Percentiles rank a stretch among this genome's conserved stretches.
These are phyloP conservation scores for Violaceomyces palustris DNA, from an alignment of 1,284 basidiomycete genomes.

Conservation along the genomic window DNA sequence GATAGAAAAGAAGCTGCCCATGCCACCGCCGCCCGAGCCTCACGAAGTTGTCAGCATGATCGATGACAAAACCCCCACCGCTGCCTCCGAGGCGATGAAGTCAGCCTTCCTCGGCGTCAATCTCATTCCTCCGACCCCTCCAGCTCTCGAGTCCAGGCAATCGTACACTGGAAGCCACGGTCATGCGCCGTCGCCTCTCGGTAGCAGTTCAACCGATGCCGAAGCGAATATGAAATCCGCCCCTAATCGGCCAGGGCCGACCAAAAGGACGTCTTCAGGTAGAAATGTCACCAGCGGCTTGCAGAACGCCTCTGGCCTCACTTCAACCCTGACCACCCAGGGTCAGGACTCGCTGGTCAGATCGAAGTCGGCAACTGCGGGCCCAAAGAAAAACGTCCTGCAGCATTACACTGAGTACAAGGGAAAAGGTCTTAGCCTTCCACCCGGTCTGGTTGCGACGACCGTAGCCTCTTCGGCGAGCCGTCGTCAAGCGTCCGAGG, in stretches of 20 bases:
- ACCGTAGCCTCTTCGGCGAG: constrained; percentile 38
- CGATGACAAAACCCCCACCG: too few species aligned
- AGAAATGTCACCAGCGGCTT: too few species aligned
- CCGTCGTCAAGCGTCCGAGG: too few species aligned
- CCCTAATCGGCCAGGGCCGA: too few species aligned
- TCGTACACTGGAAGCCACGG: constrained; percentile 22
- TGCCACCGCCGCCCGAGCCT: constrained; percentile 27
- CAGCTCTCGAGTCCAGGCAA: constrained; percentile 24
- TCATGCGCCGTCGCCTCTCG: too few species aligned
- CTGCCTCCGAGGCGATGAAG: too few species aligned
- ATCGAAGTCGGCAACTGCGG: constrained; percentile 15
- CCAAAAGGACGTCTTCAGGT: too few species aligned
- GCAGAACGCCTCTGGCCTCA: too few species aligned
- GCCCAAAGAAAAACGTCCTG: constrained; percentile 16
- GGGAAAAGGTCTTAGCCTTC: constrained; percentile 36
- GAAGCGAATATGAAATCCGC: too few species aligned
- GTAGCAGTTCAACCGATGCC: too few species aligned
- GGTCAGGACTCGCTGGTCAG: constrained; percentile 4
- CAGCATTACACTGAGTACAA: constrained; percentile 34
- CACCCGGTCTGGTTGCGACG: constrained; percentile 34
- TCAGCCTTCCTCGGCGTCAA: constrained; percentile 41
- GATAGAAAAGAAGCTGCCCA: constrained; percentile 25
- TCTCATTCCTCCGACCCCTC: constrained; percentile 45
- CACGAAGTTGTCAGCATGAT: constrained; percentile 14
- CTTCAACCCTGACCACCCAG: too few species aligned